Conservation (phyloP, 495 filamentous ascomycete species). For the Aspergillus sclerotioniger region DNA sequence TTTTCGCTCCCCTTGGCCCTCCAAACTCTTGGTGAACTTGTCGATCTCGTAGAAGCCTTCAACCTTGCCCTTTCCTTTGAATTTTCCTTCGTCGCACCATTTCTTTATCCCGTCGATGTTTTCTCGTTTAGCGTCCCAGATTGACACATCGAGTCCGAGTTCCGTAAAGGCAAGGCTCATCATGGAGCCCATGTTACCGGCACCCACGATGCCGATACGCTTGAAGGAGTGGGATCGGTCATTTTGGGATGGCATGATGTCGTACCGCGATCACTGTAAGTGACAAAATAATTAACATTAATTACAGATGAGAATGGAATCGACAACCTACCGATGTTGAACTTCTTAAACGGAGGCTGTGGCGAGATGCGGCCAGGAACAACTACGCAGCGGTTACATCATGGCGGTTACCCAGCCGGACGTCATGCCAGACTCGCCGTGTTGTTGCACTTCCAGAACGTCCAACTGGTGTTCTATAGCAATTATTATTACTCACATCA, state of each 20-base stretch:
- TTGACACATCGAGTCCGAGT: conserved; percentile 56
- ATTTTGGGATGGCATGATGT: conserved; percentile 23
- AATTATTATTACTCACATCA: neutral
- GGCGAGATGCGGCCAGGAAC: neutral
- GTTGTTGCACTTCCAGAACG: neutral
- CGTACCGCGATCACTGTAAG: neutral
- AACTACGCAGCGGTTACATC: neutral
- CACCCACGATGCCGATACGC: conserved; percentile 61
- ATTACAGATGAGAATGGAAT: neutral
- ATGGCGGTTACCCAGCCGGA: neutral
- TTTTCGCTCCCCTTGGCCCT: conserved; percentile 33
- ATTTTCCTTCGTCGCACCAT: conserved; percentile 13
- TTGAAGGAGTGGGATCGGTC: conserved; percentile 27
- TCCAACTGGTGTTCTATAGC: neutral
- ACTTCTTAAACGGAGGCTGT: neutral
- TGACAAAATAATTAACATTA: neutral
- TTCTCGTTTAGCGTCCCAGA: conserved; percentile 54
- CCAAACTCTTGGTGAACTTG: conserved; percentile 40
- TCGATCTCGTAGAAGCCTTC: conserved; percentile 36
- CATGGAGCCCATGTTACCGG: conserved; percentile 64
- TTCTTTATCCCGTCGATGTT: conserved; percentile 44
- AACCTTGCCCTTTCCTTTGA: conserved; percentile 35
- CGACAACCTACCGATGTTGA: neutral
- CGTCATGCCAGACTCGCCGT: neutral
- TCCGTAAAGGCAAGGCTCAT: conserved; percentile 67